Conservation (phyloP, 2,329 filamentous ascomycete genomes). For the Stachybotrys chartarum region DNA sequence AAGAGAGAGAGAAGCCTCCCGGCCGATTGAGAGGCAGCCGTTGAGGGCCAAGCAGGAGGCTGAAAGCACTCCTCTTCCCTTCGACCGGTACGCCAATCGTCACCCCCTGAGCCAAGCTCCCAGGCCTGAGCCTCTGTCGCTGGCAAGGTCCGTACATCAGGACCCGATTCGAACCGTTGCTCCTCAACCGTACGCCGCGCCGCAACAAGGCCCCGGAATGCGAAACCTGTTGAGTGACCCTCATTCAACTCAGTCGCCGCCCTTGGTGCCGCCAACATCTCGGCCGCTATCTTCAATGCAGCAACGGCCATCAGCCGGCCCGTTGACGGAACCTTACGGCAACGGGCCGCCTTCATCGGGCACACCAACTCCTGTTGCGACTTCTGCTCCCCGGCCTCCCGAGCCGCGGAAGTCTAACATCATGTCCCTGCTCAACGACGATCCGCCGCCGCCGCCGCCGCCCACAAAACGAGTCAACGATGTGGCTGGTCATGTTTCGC, state of each 20-base stretch:
- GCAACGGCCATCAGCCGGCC: constrained; percentile 22
- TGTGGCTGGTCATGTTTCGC: constrained; percentile 28
- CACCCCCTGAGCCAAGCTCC: constrained; percentile 30
- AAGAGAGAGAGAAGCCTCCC: constrained; percentile 18
- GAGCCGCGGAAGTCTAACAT: constrained; percentile 55
- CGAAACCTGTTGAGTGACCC: constrained; percentile 33
- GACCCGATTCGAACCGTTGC: constrained; percentile 35
- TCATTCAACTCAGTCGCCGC: constrained; percentile 28
- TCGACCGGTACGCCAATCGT: constrained; percentile 36
- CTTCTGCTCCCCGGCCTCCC: constrained; percentile 31
- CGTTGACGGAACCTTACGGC: constrained; percentile 21
- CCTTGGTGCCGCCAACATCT: constrained; percentile 27
- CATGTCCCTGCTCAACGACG: constrained; percentile 57
- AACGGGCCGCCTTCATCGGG: constrained; percentile 17
- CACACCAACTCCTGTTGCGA: constrained; percentile 20
- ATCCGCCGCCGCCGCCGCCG: constrained; percentile 39
- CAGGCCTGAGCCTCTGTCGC: constrained; percentile 31
- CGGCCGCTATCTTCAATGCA: constrained; percentile 31
- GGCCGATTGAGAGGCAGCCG: constrained; percentile 21
- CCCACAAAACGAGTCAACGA: constrained; percentile 45
- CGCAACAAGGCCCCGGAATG: constrained; percentile 30
- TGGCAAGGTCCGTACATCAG: constrained; percentile 30
- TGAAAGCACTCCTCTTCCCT: constrained; percentile 30
- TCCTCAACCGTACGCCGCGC: constrained; percentile 21
- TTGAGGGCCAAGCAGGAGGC: constrained; percentile 42